These are phyloP conservation scores for Geosmithia putterillii DNA, from an alignment of 2,329 filamentous ascomycete species.

Conservation along the genomic window DNA sequence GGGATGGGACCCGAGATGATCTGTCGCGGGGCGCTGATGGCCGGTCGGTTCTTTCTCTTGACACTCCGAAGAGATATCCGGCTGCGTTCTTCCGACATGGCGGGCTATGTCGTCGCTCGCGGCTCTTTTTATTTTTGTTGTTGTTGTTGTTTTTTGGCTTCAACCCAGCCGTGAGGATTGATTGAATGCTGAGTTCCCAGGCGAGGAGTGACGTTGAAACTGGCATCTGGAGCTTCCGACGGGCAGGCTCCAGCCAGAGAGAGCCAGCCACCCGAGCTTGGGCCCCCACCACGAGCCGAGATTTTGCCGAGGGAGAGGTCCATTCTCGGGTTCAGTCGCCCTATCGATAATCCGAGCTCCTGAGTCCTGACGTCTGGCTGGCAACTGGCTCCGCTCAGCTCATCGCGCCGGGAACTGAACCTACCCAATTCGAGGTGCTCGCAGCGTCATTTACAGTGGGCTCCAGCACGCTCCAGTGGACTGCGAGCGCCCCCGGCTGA, in stretches of 20 bases:
- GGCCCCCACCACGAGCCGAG: neutral
- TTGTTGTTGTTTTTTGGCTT: no score
- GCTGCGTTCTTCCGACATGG: constrained; percentile 50
- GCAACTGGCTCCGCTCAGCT: no score
- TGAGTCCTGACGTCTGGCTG: neutral
- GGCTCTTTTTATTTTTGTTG: no score
- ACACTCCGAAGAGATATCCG: constrained; percentile 52
- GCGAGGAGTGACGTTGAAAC: neutral
- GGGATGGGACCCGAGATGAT: constrained; percentile 50
- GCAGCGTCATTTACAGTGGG: no score
- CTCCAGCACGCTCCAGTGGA: neutral
- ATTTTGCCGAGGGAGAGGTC: neutral
- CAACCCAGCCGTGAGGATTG: no score
- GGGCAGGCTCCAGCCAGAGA: neutral
- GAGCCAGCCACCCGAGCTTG: neutral
- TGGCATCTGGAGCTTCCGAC: neutral
- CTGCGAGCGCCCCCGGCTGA: neutral
- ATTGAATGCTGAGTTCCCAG: no score
- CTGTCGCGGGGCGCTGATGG: constrained; percentile 49
- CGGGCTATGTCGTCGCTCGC: no score
- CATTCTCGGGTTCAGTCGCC: no score
- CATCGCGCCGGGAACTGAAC: neutral
- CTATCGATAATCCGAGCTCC: constrained; percentile 3
- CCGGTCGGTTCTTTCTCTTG: constrained; percentile 48
- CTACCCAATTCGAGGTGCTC: no score